Conservation (phyloP, 768 basidiomycete genomes). For the Leccinum subgranulosum region DNA sequence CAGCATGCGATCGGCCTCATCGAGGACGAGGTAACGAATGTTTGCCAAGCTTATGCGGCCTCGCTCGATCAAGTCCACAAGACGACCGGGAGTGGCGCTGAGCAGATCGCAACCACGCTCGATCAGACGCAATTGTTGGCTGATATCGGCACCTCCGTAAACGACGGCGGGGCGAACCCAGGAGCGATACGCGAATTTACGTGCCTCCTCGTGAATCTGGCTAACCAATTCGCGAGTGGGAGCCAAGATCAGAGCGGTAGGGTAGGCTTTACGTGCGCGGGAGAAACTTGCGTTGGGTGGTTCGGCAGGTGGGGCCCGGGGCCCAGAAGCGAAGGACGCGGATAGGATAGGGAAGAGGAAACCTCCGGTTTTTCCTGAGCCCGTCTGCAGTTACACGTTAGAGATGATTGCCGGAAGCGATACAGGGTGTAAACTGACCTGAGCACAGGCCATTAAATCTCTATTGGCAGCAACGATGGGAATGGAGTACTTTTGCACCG, state of each 20-base stretch:
- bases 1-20: conserved; percentile 99
- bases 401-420: conserved; percentile 9
- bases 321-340: conserved; percentile 83
- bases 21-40: conserved; percentile 96
- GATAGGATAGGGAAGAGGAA: conserved; percentile 99
- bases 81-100: conserved; percentile 95
- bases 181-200: conserved; percentile 98
- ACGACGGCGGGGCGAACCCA: conserved; percentile 99
- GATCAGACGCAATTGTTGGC: conserved; percentile 86
- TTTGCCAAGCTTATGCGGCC: conserved; percentile 95
- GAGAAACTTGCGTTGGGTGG: conserved; percentile 47
- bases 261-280: conserved; percentile 85
- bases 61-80: conserved; percentile 97
- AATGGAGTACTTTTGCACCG: conserved; percentile 99
- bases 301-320: conserved; percentile 63
- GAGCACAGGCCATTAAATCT: conserved; percentile 94
- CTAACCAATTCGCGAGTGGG: conserved; percentile 98
- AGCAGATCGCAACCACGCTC: conserved; percentile 97
- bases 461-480: conserved; percentile 91
- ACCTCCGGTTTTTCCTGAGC: conserved; percentile 98
- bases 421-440: conserved; percentile 44
- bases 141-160: conserved; percentile 98
- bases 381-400: conserved; percentile 61
- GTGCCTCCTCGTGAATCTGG: conserved; percentile 98
- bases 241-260: conserved; percentile 95